Evolutionary conservation across 495 filamentous ascomycete genomes (phyloP).

Genomic region (Thozetella sp.): DNA sequence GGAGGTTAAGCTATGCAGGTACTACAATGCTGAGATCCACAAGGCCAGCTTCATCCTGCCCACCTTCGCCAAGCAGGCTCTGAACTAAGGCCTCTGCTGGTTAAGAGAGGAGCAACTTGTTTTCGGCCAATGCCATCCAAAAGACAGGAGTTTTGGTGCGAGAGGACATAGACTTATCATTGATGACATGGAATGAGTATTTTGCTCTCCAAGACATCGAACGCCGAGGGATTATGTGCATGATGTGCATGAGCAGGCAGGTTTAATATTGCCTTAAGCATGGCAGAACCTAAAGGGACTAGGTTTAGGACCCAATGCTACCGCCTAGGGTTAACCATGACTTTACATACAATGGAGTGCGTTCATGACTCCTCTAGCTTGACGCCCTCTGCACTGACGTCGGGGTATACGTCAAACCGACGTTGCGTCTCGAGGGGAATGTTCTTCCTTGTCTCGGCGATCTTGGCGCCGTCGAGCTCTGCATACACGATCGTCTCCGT

Average conservation of each 20-base stretch:
- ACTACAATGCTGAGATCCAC: constrained; percentile 97
- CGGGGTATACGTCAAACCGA: constrained; percentile 93
- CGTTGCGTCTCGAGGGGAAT: constrained; percentile 87
- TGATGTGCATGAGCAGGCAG: background rate
- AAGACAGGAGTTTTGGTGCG: background rate
- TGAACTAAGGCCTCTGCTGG: constrained; percentile 43
- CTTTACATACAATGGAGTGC: too few relatives aligned
- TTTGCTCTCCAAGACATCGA: too few relatives aligned
- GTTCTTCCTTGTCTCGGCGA: constrained; percentile 76
- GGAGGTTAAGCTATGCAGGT: constrained; percentile 87
- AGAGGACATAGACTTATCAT: background rate
- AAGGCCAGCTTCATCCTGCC: constrained; percentile 91
- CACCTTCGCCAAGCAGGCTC: constrained; percentile 83
- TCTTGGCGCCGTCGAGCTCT: constrained; percentile 69
- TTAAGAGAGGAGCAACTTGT: background rate
- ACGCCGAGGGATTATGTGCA: too few relatives aligned
- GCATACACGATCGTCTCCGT: constrained; percentile 75
- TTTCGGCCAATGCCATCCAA: background rate
- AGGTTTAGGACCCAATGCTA: too few relatives aligned
- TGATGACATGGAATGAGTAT: too few relatives aligned
- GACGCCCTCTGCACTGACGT: constrained; percentile 65
- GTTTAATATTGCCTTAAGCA: too few relatives aligned
- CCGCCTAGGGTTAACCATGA: too few relatives aligned
- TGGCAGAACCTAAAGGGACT: too few relatives aligned
- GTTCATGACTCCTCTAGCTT: constrained; percentile 20